Evolutionary conservation across 192 early-diverging fungal species (phyloP), one percentile per base, ranked within the genome.

Genomic region (Backusella morwellensis): DNA sequence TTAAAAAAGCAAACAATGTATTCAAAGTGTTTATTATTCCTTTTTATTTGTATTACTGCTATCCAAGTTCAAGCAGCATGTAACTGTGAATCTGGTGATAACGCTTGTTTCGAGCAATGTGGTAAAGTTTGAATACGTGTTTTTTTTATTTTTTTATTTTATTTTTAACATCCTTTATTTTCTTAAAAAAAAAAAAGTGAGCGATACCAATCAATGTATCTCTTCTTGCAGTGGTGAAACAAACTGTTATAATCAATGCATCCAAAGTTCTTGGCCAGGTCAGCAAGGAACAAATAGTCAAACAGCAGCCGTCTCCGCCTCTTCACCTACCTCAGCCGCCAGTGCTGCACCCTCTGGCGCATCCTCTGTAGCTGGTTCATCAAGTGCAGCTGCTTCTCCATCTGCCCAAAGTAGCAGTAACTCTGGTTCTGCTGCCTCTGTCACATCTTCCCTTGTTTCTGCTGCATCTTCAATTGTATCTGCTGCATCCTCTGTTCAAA

Each of bases 61-160:
- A 32, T 34, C 8, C 40, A 42, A 68, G 40, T 66, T 21, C 66
- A 68, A 66, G 74, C 74, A 26, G 40, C 40, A 38, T 75, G 74
- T 66, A 34, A 63, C 26, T 75, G 74, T 75, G 63, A 75, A 32
- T 23, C 74, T n/a, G 34, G 36, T 5, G 66, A 75, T 47, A 75
- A 9, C 29, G 29, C 1, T 1, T 75, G 74, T 35, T 38, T 66
- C 29, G 21, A 44, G 38, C 66, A 68, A 29, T 75, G 74, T 68
- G 66, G 74, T 75, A 41, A 70, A 50, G 47, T 50, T 19, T 4
- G 17, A 19, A 50, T 50, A 17, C 47, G 47, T 50, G 47, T 50
- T 50, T 50, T 19, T 19, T 50, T n/a, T 70, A 69, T n/a, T 7
- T 47, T 56, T 56, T 56, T 56, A 1, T 56, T 23, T 59, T 47